Conservation (phyloP, 2,329 filamentous ascomycete species). For the Penicillium sp. region DNA sequence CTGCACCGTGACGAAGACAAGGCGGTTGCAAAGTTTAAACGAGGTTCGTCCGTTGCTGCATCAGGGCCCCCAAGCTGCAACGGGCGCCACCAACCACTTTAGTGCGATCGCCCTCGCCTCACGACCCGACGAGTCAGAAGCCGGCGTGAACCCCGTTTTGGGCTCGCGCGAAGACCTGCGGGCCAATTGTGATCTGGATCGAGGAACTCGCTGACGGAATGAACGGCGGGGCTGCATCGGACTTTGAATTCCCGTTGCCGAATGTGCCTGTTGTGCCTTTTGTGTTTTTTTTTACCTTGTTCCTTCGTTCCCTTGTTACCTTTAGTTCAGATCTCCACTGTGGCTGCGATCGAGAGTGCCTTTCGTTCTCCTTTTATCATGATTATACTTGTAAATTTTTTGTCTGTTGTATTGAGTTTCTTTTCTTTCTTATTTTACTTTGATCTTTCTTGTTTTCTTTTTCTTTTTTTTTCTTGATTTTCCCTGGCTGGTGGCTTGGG, state of each 20-base stretch:
- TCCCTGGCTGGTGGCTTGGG: neutral
- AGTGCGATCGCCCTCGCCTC: slow-evolving; percentile 8
- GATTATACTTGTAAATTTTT: too few relatives aligned
- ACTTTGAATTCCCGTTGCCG: neutral
- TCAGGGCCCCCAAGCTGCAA: slow-evolving; percentile 10
- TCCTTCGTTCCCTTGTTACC: neutral
- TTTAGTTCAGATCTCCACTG: neutral
- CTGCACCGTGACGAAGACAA: slow-evolving; percentile 10
- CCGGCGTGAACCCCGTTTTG: neutral
- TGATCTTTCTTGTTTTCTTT: too few relatives aligned
- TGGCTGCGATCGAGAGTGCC: neutral
- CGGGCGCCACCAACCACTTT: slow-evolving; percentile 15
- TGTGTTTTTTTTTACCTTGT: neutral
- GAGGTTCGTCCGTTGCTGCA: slow-evolving; percentile 21
- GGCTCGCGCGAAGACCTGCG: neutral
- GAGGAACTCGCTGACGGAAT: slow-evolving; percentile 14
- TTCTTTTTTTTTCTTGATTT: too few relatives aligned
- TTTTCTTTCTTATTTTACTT: too few relatives aligned
- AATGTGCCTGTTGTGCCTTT: neutral
- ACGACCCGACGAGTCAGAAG: neutral
- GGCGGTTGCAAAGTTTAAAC: neutral
- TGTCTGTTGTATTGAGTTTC: too few relatives aligned
- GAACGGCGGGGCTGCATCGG: slow-evolving; percentile 8
- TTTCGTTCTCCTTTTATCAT: too few relatives aligned
- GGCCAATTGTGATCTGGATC: slow-evolving; percentile 9